Evolutionary conservation across 148 eudicot species (phyloP), one percentile per base, ranked within the genome.

Genomic region (Camellia granthamiana): DNA sequence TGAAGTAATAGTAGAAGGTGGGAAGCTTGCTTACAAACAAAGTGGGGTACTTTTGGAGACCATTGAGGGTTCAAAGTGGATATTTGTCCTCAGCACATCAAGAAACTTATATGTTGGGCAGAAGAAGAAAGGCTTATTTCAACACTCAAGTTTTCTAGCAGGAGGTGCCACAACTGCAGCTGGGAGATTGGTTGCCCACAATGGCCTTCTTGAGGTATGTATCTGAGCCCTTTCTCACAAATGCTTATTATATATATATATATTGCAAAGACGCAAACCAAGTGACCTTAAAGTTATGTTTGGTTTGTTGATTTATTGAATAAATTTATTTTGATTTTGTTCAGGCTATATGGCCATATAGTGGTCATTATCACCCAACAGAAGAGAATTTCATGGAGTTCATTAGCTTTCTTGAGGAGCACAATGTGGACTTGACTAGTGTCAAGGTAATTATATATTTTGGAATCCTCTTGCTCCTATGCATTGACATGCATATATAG

Each of bases 91-190:
- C 10, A 89, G 95, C 62, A 84, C 86, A 10, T 89, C 90, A 7
- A 89, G 61, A 82, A 79, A 21, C 12, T 78, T 93, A 81, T 93
- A 93, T 62, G 90, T 91, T 44, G 97, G 91, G 62, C 84, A 77
- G 77, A 93, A 93, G 77, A 75, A 60, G 59, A 93, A 87, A 78
- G 97, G 97, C 59, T 84, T 76, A 13, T 93, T 93, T 84, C 97
- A 93, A 56, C 97, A 93, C 78, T 93, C 97, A 0, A 93, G 97
- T 74, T 93, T 93, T 71, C 81, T 93, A 79, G 95, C 97, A 55
- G 97, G 97, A 23, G 97, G 95, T 1, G 95, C 97, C 7, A 91
- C 97, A 4, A 81, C 90, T 61, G 83, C 97, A n/a, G 97, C 97
- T 51, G 97, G 97, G 10, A 83, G 91, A 86, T 76, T 93, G 55